These are phyloP conservation scores for Boletus hoseneyae DNA, from an alignment of 1,284 basidiomycete species.

Conservation along the genomic window DNA sequence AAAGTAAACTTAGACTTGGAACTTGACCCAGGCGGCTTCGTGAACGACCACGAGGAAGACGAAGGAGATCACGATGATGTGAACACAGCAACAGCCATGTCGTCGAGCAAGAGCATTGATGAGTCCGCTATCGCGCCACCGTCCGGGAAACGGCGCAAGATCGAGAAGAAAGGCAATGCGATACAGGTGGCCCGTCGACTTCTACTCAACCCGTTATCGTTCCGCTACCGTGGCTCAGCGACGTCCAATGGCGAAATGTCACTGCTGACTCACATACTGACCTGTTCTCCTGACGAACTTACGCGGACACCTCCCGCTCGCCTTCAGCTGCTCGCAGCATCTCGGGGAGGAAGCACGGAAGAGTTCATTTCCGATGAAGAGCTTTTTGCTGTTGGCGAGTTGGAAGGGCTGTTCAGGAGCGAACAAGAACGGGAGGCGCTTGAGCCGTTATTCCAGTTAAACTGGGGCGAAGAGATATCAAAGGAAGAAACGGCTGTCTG, in stretches of 20 bases:
- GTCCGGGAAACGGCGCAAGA: conserved; percentile 40
- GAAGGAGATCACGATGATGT: conserved; percentile 26
- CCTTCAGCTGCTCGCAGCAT: conserved; percentile 53
- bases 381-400: conserved; percentile 41
- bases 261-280: conserved; percentile 48
- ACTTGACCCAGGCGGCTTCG: conserved; percentile 28
- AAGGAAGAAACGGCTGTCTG: background rate
- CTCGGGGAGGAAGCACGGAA: conserved; percentile 45
- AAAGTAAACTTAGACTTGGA: conserved; percentile 41
- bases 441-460: conserved; percentile 31
- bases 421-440: conserved; percentile 36
- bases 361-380: conserved; percentile 41
- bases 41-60: conserved; percentile 33
- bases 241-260: conserved; percentile 19
- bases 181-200: conserved; percentile 49
- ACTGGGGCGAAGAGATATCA: conserved; percentile 30
- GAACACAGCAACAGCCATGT: conserved; percentile 1
- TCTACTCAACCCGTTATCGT: conserved; percentile 50
- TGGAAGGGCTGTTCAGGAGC: conserved; percentile 39
- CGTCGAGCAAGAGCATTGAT: conserved; percentile 2
- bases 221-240: conserved; percentile 3
- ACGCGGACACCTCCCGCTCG: conserved; percentile 46
- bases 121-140: conserved; percentile 9
- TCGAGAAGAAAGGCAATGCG: conserved; percentile 31
- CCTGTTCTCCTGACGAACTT: conserved; percentile 38